These are phyloP conservation scores for Strobilomyces dryophilus DNA, from an alignment of 768 basidiomycete genomes.

Conservation along the genomic window DNA sequence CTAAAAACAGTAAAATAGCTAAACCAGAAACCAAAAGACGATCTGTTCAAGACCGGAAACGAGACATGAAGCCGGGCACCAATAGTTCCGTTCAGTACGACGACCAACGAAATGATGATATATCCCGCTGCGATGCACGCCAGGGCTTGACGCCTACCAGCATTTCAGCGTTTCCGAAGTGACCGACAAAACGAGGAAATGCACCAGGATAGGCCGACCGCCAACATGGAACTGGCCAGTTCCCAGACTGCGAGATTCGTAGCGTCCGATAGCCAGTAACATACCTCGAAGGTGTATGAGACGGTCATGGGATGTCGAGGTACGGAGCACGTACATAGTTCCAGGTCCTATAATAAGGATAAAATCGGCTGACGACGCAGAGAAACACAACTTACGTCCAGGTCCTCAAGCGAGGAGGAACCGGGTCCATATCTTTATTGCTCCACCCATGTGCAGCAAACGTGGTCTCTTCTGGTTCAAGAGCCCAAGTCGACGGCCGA, in stretches of 20 bases:
- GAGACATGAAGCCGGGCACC: conserved; percentile 76
- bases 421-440: conserved; percentile 78
- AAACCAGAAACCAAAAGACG: conserved; percentile 86
- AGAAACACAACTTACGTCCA: conserved; percentile 42
- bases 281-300: conserved; percentile 20
- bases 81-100: conserved; percentile 75
- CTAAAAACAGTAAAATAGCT: conserved; percentile 83
- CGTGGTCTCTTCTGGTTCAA: conserved; percentile 33
- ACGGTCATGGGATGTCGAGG: conserved; percentile 20
- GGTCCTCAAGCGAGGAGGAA: conserved; percentile 53
- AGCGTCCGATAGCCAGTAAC: conserved; percentile 26
- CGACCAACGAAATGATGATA: conserved; percentile 63
- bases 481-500: conserved; percentile 19
- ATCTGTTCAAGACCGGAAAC: conserved; percentile 75
- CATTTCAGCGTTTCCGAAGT: neutral
- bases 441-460: conserved; percentile 63
- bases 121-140: conserved; percentile 71
- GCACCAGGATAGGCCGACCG: conserved; percentile 68
- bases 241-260: conserved; percentile 42
- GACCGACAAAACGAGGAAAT: neutral
- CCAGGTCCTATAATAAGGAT: conserved; percentile 35
- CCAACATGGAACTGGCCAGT: conserved; percentile 69
- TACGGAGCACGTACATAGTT: conserved; percentile 63
- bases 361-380: neutral
- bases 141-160: conserved; percentile 56